Base-by-base conservation (phyloP, 2,329 filamentous ascomycete genomes). In the Diplodia mutila region DNA sequence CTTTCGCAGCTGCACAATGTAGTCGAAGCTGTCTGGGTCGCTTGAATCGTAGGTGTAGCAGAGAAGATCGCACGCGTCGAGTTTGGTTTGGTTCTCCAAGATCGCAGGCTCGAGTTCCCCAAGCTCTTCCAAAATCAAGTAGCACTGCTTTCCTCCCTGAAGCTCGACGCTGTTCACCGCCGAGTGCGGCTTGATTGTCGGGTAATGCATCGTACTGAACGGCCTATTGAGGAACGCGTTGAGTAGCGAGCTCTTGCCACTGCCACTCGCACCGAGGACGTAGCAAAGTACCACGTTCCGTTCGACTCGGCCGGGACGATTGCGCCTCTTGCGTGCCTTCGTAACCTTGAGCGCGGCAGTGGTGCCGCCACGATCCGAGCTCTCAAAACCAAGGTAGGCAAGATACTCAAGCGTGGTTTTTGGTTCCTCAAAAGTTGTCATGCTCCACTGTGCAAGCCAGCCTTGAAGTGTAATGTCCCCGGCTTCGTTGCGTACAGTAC, bases 381-480 rank as follows among this genome's bases (percentile, higher is more conserved):
- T 90, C 76, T 98, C 95, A 74, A 97, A 99, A 1, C 95, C 95
- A 2, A 99, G 89, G 76, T 97, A 97, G 3, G 95, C 95, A 2
- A 99, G 88, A 77, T 99, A 99, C 73, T 96, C 94, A 4, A 99
- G 85, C 0, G 95, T 98, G 0, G 93, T 97, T 76, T 95, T 96
- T 14, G 95, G 94, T 67, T 96, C 94, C 69, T 96, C 89, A 74
- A 98, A 99, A 0, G 95, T 99, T 0, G 95, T 99, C 95, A 99
- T 99, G 77, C 94, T 97, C 95, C 95, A 99, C 75, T 99, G 95
- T 4, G 95, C 95, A 46, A 99, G 87, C 95, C 95, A 99, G 1
- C 95, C 95, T 78, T 99, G 95, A 4, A 99, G 84, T 1, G 95
- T 99, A 69, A 99, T 94, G 77, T 98, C 89, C 0, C 95, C 95